Conservation (phyloP, 768 basidiomycete genomes). For the Dacryopinax spathularia region DNA sequence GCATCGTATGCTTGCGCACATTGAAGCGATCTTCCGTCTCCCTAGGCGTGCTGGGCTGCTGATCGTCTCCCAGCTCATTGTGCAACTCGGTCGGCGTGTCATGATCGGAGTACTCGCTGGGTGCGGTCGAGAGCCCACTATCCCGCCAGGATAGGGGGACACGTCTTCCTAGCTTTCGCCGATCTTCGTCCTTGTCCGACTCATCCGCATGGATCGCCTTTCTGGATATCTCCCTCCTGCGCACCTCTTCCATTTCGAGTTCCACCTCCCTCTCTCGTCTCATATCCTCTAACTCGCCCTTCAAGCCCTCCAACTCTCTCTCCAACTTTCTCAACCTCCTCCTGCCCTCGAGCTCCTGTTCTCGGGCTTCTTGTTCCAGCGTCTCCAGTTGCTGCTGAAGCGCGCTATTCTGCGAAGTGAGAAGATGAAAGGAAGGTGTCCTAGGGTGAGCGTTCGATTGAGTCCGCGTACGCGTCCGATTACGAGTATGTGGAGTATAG, state of each 20-base stretch:
- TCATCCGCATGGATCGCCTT: no score
- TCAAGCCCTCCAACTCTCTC: constrained; percentile 60
- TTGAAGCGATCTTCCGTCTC: no score
- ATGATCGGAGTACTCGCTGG: no score
- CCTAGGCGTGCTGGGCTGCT: no score
- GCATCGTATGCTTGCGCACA: no score
- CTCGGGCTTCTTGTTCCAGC: constrained; percentile 54
- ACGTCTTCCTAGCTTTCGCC: neutral
- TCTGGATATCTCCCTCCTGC: constrained; percentile 21
- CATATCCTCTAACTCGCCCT: constrained; percentile 64
- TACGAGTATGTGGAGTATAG: constrained; percentile 1
- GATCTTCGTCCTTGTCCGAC: constrained; percentile 26
- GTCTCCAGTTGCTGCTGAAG: constrained; percentile 60
- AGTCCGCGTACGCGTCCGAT: constrained; percentile 7
- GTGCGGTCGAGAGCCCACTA: no score
- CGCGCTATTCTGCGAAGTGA: constrained; percentile 74
- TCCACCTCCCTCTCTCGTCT: constrained; percentile 50
- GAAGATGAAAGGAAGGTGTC: constrained; percentile 49
- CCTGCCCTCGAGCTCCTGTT: constrained; percentile 52
- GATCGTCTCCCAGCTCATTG: no score
- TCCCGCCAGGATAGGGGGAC: no score
- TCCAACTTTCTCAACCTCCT: constrained; percentile 58
- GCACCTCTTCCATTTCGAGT: constrained; percentile 6
- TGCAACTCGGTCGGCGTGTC: no score
- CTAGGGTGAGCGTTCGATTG: constrained; percentile 13